Evolutionary conservation across 2,329 filamentous ascomycete genomes (phyloP).

Genomic region (Rachicladosporium sp.): DNA sequence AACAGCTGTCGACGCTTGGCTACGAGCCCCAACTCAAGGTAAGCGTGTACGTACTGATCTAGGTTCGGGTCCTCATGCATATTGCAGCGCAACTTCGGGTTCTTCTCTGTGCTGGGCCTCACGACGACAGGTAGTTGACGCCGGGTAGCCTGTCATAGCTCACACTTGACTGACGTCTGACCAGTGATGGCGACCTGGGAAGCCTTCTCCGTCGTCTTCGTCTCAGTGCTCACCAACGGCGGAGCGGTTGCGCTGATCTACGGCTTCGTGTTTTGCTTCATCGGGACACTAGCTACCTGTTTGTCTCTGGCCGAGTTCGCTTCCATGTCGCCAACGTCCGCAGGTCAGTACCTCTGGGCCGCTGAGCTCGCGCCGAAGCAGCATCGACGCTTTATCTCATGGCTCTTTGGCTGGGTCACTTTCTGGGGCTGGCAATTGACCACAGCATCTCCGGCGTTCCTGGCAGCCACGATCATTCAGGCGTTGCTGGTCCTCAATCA

Average conservation of each 20-base stretch:
- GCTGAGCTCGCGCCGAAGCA: conserved; percentile 9
- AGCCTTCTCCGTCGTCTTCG: neutral
- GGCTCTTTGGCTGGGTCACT: conserved; percentile 7
- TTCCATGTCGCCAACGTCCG: conserved; percentile 15
- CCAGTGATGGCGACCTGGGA: conserved; percentile 8
- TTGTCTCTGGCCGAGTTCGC: conserved; percentile 21
- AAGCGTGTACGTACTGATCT: neutral
- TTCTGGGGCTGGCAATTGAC: conserved; percentile 6
- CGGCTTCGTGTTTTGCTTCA: conserved; percentile 16
- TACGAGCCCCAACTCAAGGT: conserved; percentile 5
- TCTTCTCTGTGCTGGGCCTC: conserved; percentile 6
- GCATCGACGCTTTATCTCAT: conserved; percentile 7
- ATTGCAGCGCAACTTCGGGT: conserved; percentile 5
- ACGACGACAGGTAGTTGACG: neutral
- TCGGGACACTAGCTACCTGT: conserved; percentile 18
- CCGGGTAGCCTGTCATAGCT: too few relatives aligned
- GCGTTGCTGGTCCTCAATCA: conserved; percentile 22
- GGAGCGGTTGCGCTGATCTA: conserved; percentile 17
- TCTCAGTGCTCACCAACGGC: conserved; percentile 21
- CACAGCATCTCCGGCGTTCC: conserved; percentile 1
- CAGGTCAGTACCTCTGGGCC: conserved; percentile 7
- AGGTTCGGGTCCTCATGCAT: neutral
- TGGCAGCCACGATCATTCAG: conserved; percentile 1
- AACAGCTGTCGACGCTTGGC: conserved; percentile 2
- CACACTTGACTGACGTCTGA: neutral